Percentiles rank a stretch among this genome's conserved stretches.
Conservation (phyloP, 2,329 filamentous ascomycete species). For the Diaporthe longicolla region DNA sequence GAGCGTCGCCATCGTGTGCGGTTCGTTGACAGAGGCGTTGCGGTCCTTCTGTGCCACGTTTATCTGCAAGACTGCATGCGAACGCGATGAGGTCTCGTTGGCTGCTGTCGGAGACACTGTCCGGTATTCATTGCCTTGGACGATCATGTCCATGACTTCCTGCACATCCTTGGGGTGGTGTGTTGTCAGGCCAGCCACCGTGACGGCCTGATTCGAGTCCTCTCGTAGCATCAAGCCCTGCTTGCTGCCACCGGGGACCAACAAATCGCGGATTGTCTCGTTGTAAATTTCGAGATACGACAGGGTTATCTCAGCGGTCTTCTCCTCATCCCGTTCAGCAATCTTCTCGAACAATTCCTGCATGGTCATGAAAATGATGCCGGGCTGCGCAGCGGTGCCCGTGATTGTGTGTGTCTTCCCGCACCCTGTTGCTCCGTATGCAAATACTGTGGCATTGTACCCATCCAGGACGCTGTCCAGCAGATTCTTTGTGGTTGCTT, state of each 20-base stretch:
- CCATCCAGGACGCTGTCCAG: constrained; percentile 96
- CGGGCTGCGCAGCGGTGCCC: constrained; percentile 90
- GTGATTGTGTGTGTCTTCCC: constrained; percentile 99
- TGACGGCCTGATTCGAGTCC: constrained; percentile 93
- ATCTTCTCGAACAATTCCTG: constrained; percentile 99
- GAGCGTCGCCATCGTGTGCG: constrained; percentile 97
- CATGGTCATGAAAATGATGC: constrained; percentile 99
- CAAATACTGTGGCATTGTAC: constrained; percentile 99
- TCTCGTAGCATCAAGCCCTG: constrained; percentile 91
- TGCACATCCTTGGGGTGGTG: constrained; percentile 92
- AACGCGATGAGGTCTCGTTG: constrained; percentile 97
- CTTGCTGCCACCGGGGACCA: constrained; percentile 88
- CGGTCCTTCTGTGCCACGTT: constrained; percentile 95
- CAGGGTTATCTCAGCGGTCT: constrained; percentile 89
- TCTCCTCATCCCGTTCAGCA: constrained; percentile 85
- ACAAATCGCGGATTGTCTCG: constrained; percentile 94
- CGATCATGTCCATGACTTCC: constrained; percentile 99
- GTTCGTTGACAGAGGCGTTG: constrained; percentile 92
- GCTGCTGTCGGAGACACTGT: constrained; percentile 98
- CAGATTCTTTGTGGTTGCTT: constrained; percentile 89
- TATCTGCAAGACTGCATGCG: constrained; percentile 96
- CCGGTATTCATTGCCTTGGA: constrained; percentile 91
- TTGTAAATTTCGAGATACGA: constrained; percentile 99
- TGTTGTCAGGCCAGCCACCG: constrained; percentile 90
- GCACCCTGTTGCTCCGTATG: constrained; percentile 97